phyloP scores from a whole-genome alignment of 1,139 yeast species.

The Ashbya aceris region DNA sequence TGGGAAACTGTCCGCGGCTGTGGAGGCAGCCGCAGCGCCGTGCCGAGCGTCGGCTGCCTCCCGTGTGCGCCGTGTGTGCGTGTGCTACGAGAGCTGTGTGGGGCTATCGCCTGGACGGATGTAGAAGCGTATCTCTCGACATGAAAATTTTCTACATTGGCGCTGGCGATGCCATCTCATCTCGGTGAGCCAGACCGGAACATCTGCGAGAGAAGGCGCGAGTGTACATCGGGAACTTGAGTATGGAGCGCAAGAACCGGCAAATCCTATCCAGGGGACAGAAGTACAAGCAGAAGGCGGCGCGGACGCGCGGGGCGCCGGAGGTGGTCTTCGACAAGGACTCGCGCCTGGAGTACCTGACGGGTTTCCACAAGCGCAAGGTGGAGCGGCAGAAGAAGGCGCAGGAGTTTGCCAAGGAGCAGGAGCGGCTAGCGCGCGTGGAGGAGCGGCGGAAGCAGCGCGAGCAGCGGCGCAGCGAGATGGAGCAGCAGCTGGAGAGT shows the following conservation, averaged over 20 bases:
- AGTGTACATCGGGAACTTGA: neutral
- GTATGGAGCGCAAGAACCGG: slow-evolving; percentile 42
- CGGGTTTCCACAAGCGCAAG: slow-evolving; percentile 94
- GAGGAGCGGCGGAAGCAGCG: slow-evolving; percentile 57
- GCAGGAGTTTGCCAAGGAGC: slow-evolving; percentile 61
- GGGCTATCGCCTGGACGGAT: too few species aligned
- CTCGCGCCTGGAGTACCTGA: slow-evolving; percentile 67
- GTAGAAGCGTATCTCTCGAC: too few species aligned
- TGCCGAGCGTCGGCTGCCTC: too few species aligned
- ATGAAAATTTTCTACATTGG: too few species aligned
- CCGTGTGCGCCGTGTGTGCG: too few species aligned
- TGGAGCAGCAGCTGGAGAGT: slow-evolving; percentile 53
- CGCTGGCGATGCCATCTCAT: too few species aligned
- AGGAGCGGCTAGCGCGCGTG: slow-evolving; percentile 60
- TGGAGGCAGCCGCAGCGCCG: too few species aligned
- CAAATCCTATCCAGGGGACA: slow-evolving; percentile 85
- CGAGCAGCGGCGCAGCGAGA: slow-evolving; percentile 58
- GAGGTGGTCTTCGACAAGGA: slow-evolving; percentile 77
- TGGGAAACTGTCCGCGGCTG: too few species aligned
- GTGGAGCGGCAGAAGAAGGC: slow-evolving; percentile 83
- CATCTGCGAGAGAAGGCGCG: neutral
- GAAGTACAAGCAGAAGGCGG: slow-evolving; percentile 58
- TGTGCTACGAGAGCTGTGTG: too few species aligned
- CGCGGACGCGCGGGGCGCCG: slow-evolving; percentile 51
- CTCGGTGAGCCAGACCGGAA: neutral